These are phyloP conservation scores for Panus rudis DNA, from an alignment of 768 basidiomycete species.

Conservation along the genomic window DNA sequence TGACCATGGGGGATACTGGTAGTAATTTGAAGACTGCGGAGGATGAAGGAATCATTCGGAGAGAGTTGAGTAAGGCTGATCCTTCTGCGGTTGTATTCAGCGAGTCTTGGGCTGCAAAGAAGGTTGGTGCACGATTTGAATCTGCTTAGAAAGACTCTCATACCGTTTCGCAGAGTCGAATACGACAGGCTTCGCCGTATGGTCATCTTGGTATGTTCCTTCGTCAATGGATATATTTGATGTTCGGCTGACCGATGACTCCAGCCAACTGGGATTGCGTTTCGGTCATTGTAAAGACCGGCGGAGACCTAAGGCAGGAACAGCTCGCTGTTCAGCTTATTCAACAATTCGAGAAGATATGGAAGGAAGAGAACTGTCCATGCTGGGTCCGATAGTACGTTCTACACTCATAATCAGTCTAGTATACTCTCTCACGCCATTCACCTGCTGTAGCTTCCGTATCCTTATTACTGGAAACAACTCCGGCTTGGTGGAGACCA, in stretches of 20 bases:
- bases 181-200: slow-evolving; percentile 90
- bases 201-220: slow-evolving; percentile 72
- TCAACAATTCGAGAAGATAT: slow-evolving; percentile 86
- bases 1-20: slow-evolving; percentile 42
- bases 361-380: slow-evolving; percentile 86
- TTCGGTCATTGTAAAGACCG: slow-evolving; percentile 97
- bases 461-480: slow-evolving; percentile 91
- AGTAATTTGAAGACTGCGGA: slow-evolving; percentile 61
- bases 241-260: not conserved
- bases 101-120: slow-evolving; percentile 93
- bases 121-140: slow-evolving; percentile 36
- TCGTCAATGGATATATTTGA: not conserved
- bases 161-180: slow-evolving; percentile 53
- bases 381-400: slow-evolving; percentile 91
- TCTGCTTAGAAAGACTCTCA: not conserved
- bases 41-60: slow-evolving; percentile 89
- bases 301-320: slow-evolving; percentile 93
- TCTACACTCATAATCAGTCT: too few relatives aligned
- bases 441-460: slow-evolving; percentile 60
- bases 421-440: not conserved
- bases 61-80: slow-evolving; percentile 91
- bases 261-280: slow-evolving; percentile 81
- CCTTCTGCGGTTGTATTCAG: slow-evolving; percentile 94
- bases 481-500: slow-evolving; percentile 95
- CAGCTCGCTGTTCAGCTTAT: slow-evolving; percentile 96